Percentiles rank a stretch among this genome's conserved stretches.
phyloP scores from a whole-genome alignment of 805 yeast species.

The Candida michaelii region DNA sequence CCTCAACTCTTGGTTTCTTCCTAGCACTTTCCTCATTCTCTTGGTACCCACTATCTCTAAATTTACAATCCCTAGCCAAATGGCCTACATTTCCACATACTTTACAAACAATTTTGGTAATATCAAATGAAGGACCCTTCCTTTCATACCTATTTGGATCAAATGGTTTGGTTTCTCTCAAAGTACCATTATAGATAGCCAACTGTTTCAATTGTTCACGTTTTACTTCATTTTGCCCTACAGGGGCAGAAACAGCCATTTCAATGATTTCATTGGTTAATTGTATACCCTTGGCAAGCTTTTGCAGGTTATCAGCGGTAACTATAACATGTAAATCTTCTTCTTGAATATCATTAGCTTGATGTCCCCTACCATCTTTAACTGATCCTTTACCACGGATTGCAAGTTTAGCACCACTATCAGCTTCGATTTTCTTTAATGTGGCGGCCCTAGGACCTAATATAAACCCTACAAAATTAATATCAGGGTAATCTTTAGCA shows the following conservation, averaged over 20 bases:
- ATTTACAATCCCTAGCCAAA: constrained; percentile 81
- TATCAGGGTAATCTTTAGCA: constrained; percentile 80
- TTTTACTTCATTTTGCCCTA: constrained; percentile 89
- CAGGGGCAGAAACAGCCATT: constrained; percentile 85
- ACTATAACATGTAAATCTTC: constrained; percentile 90
- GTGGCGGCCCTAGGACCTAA: constrained; percentile 97
- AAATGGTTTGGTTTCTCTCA: constrained; percentile 73
- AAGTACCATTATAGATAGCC: constrained; percentile 92
- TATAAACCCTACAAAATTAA: constrained; percentile 87
- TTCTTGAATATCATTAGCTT: constrained; percentile 26
- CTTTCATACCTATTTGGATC: constrained; percentile 27
- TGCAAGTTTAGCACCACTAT: constrained; percentile 86
- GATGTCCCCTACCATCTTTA: constrained; percentile 75
- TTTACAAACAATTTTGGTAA: constrained; percentile 62
- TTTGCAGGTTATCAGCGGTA: constrained; percentile 77
- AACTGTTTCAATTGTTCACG: constrained; percentile 87
- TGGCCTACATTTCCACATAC: constrained; percentile 85
- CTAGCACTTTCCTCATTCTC: constrained; percentile 21
- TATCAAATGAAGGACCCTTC: constrained; percentile 36
- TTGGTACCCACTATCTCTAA: constrained; percentile 29
- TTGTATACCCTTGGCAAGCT: constrained; percentile 70
- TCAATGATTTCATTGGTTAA: constrained; percentile 74
- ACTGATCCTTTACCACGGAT: constrained; percentile 96
- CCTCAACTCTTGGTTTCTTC: constrained; percentile 24
- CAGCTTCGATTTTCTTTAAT: constrained; percentile 71